Base-by-base conservation (phyloP, 345 rosid species). In the Citrus mangshanensis region DNA sequence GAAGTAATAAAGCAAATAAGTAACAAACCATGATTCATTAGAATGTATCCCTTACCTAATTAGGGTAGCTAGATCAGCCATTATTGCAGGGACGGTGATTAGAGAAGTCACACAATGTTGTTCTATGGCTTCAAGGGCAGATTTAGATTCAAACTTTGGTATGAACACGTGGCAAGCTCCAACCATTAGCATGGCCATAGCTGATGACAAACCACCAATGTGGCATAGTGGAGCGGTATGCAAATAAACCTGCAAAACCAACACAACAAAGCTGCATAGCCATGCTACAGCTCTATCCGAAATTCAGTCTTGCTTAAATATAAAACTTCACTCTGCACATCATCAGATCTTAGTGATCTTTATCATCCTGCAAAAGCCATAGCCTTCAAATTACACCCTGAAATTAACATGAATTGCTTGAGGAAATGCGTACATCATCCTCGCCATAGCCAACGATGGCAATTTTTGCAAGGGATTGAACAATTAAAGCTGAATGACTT, bases 181-280 rank as follows among this genome's bases (percentile, higher is more conserved):
- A 12, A 89, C 89, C 97, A 93, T 93, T 81, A 93, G 84, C 96
- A 95, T 93, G 65, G 97, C 88, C 88, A 92, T 80, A 28, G 93
- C 99, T 35, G 96, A 93, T 27, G 97, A 95, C 62, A 95, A 78
- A 82, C 95, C 98, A 9, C 96, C 99, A 22, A 93, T 91, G 81
- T 93, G 99, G 86, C 97, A 87, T 70, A 93, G 74, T 42, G 98
- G 96, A 78, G 96, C 84, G 79, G 92, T 87, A 80, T 89, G 98
- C 87, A 95, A 85, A 79, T 93, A 93, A 73, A 95, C 95, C 99
- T 90, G 92, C 84, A 83, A 64, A 81, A 69, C 1, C 34, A 68
- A 42, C 37, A 74, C 75, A 81, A 28, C 10, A 80, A 25, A 73
- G 75, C 68, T 71, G 40, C 30, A 30, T 28, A 22, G 9, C 70